Conservation (phyloP, 148 eudicot genomes). For the Arctostaphylos glauca region DNA sequence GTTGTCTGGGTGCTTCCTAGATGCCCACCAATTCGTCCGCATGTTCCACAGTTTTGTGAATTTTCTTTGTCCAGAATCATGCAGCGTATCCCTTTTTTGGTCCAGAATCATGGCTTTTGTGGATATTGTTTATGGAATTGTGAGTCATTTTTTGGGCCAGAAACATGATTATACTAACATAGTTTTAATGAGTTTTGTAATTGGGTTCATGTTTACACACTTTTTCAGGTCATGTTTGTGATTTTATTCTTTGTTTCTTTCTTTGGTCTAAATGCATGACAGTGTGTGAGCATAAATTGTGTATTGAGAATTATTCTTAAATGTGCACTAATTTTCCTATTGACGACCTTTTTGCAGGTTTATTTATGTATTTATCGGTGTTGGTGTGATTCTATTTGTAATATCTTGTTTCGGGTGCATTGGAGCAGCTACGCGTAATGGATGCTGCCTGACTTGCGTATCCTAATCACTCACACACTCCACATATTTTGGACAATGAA, state of each 20-base stretch:
- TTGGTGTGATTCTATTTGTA: constrained; percentile 62
- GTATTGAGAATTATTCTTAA: background rate
- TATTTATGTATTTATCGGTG: constrained; percentile 65
- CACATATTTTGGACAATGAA: background rate
- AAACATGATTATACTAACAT: background rate
- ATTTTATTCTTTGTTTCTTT: constrained; percentile 35
- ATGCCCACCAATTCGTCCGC: too few relatives aligned
- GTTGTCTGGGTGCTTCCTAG: too few relatives aligned
- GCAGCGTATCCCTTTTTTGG: too few relatives aligned
- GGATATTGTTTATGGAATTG: background rate
- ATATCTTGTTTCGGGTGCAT: constrained; percentile 89
- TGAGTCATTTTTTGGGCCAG: background rate
- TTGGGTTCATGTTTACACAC: background rate
- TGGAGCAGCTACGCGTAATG: constrained; percentile 71
- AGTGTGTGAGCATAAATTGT: background rate
- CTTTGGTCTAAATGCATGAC: constrained; percentile 60
- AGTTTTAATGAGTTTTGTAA: background rate
- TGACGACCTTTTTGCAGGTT: constrained; percentile 54
- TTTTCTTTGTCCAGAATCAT: too few relatives aligned
- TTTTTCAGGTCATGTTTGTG: background rate
- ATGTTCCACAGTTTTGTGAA: too few relatives aligned
- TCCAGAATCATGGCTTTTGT: background rate
- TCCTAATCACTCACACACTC: constrained; percentile 43
- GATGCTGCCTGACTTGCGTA: constrained; percentile 91
- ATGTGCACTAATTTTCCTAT: background rate